phyloP scores from a whole-genome alignment of 345 rosid genomes.

The Hevea brasiliensis region DNA sequence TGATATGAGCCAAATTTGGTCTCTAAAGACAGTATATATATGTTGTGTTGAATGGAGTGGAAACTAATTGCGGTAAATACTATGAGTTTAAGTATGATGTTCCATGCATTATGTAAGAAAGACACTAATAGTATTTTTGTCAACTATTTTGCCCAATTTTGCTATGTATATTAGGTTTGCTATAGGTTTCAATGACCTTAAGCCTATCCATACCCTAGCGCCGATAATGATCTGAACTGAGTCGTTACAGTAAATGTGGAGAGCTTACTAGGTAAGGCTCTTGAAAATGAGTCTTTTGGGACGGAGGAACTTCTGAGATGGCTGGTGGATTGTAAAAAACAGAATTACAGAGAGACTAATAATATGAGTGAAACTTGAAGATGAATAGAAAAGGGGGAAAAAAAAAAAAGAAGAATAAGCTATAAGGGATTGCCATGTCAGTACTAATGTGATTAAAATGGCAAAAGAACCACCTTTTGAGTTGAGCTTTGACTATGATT shows the following conservation, averaged over 20 bases:
- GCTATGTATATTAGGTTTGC: too few relatives aligned
- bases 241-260: slow-evolving; percentile 89
- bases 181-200: too few relatives aligned
- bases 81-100: too few relatives aligned
- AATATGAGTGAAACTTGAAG: slow-evolving; percentile 49
- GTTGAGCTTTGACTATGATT: slow-evolving; percentile 66
- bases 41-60: too few relatives aligned
- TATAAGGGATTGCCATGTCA: slow-evolving; percentile 21
- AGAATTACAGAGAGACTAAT: slow-evolving; percentile 20
- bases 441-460: slow-evolving; percentile 34
- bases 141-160: too few relatives aligned
- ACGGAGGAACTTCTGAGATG: slow-evolving; percentile 81
- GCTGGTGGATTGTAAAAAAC: slow-evolving; percentile 40
- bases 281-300: slow-evolving; percentile 59
- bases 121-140: too few relatives aligned
- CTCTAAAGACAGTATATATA: too few relatives aligned
- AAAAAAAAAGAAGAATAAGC: slow-evolving; percentile 12
- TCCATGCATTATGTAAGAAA: too few relatives aligned
- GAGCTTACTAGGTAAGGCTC: slow-evolving; percentile 70
- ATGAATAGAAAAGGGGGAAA: slow-evolving; percentile 27
- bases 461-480: slow-evolving; percentile 52
- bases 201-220: too few relatives aligned
- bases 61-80: too few relatives aligned
- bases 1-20: too few relatives aligned
- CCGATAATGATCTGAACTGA: too few relatives aligned